Evolutionary conservation across 2,329 filamentous ascomycete genomes (phyloP), one percentile per base, ranked within the genome.

Genomic region (Stachybotrys elegans): DNA sequence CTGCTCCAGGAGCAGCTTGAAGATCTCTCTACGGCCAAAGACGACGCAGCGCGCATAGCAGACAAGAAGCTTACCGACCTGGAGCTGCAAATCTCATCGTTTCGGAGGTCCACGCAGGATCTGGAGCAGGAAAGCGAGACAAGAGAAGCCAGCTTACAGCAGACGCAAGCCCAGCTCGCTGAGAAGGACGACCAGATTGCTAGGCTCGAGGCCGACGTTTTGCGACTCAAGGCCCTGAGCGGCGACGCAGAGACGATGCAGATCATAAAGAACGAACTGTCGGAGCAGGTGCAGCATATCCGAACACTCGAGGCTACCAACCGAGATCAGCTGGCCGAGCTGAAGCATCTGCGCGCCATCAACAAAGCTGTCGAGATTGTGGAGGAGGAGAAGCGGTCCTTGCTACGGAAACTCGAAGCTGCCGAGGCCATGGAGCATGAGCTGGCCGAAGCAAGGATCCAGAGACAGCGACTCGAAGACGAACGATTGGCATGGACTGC

Each of bases 251-350:
- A 96, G 52, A 93, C 88, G 1, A 76, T 97, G 57, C 80, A 77
- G 5, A 81, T 96, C 25, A 86, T 98, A 54, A 88, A 92, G 61
- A 80, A 83, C 52, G 91, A 98, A 66, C 75, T 98, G 5, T 84
- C 86, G 0, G 91, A 96, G 51, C 93, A 97, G 59, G 87, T 98
- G 1, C 76, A 81, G n/a, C 90, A 97, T 58, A 95, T 96, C 51
- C 83, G 88, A 47, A 83, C 80, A 22, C 72, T 98, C 4, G 93
- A 98, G 61, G 76, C 79, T 1, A 80, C 81, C 27, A 95, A 89
- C 50, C 77, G 88, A 20, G 88, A 95, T 40, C 88, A 95, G 58
- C 72, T 81, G 13, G 66, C 76, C 0, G 92, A 98, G 60, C 69
- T 98, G 27, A 88, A 86, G 54, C 85, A 90, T 53, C 75, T 94